Base-by-base conservation (phyloP, 2,329 filamentous ascomycete species). In the Alternaria infectoria region DNA sequence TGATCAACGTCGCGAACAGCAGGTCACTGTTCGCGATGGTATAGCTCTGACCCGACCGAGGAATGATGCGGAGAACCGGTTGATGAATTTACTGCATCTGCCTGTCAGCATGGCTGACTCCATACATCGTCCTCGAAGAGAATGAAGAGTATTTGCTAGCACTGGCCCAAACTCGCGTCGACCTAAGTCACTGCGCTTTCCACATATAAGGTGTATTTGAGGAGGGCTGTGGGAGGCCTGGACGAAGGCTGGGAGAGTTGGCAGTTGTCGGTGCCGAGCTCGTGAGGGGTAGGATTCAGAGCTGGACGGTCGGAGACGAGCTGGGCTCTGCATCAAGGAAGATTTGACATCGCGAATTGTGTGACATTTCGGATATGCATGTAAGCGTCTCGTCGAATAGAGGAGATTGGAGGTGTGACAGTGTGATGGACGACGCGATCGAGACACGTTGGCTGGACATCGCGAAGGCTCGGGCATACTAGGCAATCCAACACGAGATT, bases 221-320 rank as follows among this genome's bases (percentile, higher is more conserved):
- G 2, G 2, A 40, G 10, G 32, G 17, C 4, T 10, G 32, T 2
- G 9, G 15, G 8, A 40, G 15, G 8, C 32, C 32, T 40, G 1
- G 32, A 10, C 32, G 32, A 40, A n/a, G 4, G 15, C 2, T 40
- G 2, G 32, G 0, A 3, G 32, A 1, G 32, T 5, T 9, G 32
- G 32, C n/a, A 3, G n/a, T n/a, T n/a, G n/a, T 40, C 15, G 36
- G 36, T 5, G 36, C n/a, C 17, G 36, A 40, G 36, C 36, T 3
- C 0, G 9, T 6, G 9, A 40, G 0, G 36, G 0, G 36, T 5
- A 17, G 5, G 9, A 17, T 1, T 17, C 4, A 17, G 0, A 40
- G 36, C 36, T 40, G 36, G 36, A 40, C 1, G 36, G 10, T 40
- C 36, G 15, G 4, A 40, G 15, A 1, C 8, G n/a, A n/a, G n/a